A percentile compares a stretch with the other conserved stretches of the same genome.
Conservation (phyloP, 2,329 filamentous ascomycete species). For the Penicillium sp. region DNA sequence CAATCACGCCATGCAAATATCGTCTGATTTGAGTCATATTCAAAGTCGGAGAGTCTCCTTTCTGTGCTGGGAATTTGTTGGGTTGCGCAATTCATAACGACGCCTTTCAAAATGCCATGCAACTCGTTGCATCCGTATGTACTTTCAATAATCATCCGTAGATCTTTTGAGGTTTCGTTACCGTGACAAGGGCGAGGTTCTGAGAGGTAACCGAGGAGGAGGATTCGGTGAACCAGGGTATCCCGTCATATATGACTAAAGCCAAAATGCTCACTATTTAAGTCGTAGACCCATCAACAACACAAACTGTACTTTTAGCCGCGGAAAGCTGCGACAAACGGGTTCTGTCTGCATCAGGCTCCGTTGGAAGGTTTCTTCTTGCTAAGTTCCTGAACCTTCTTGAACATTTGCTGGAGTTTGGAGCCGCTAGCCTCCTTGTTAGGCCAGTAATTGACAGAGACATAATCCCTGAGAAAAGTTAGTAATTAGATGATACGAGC, state of each 20-base stretch:
- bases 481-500: slow-evolving; percentile 16
- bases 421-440: slow-evolving; percentile 42
- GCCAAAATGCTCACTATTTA: slow-evolving; percentile 13
- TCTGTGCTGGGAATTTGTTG: slow-evolving; percentile 13
- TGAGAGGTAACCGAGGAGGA: not conserved
- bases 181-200: not conserved
- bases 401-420: slow-evolving; percentile 39
- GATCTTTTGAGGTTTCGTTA: slow-evolving; percentile 11
- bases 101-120: slow-evolving; percentile 27
- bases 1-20: slow-evolving; percentile 25
- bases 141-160: slow-evolving; percentile 16
- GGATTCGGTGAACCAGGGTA: not conserved
- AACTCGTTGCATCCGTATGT: slow-evolving; percentile 24
- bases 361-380: slow-evolving; percentile 31
- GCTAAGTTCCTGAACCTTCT: slow-evolving; percentile 34
- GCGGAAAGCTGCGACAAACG: not conserved
- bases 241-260: not conserved
- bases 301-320: slow-evolving; percentile 2
- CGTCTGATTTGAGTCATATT: slow-evolving; percentile 21
- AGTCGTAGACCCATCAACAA: slow-evolving; percentile 12
- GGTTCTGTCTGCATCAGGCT: slow-evolving; percentile 14
- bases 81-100: slow-evolving; percentile 17
- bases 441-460: slow-evolving; percentile 46
- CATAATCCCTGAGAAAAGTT: slow-evolving; percentile 42
- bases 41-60: slow-evolving; percentile 11